These are phyloP conservation scores for Pharnaceum exiguum DNA, from an alignment of 148 eudicot species.

Conservation along the genomic window DNA sequence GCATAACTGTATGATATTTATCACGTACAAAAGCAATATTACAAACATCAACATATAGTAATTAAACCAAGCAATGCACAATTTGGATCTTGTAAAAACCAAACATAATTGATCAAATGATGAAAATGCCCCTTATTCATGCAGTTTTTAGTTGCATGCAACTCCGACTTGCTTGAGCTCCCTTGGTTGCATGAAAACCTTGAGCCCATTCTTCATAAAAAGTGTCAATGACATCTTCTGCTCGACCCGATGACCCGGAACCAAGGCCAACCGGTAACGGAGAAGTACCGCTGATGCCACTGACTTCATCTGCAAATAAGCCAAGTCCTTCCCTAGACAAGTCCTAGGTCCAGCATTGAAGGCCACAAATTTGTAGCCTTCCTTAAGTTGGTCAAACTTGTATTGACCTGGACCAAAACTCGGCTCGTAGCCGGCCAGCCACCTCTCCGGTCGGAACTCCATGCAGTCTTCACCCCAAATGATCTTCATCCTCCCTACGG, in stretches of 20 bases:
- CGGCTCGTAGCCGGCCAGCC: conserved; percentile 45
- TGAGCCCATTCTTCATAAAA: conserved; percentile 82
- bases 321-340: conserved; percentile 84
- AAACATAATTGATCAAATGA: conserved; percentile 5
- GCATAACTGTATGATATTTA: no score
- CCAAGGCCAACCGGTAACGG: conserved; percentile 50
- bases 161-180: conserved; percentile 28
- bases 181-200: conserved; percentile 56
- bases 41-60: neutral
- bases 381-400: conserved; percentile 65
- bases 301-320: conserved; percentile 88
- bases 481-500: conserved; percentile 75
- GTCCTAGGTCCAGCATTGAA: conserved; percentile 95
- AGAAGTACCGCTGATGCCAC: conserved; percentile 78
- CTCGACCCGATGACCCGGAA: conserved; percentile 74
- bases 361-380: conserved; percentile 76
- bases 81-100: neutral
- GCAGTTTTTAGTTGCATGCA: neutral
- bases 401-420: conserved; percentile 11
- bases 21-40: conserved; percentile 1
- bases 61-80: conserved; percentile 22
- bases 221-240: conserved; percentile 86
- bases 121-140: conserved; percentile 16
- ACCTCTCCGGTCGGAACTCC: conserved; percentile 85
- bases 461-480: conserved; percentile 89